Evolutionary conservation across 2,329 filamentous ascomycete species (phyloP), one percentile per base, ranked within the genome.

Genomic region (Coniochaeta hoffmannii): DNA sequence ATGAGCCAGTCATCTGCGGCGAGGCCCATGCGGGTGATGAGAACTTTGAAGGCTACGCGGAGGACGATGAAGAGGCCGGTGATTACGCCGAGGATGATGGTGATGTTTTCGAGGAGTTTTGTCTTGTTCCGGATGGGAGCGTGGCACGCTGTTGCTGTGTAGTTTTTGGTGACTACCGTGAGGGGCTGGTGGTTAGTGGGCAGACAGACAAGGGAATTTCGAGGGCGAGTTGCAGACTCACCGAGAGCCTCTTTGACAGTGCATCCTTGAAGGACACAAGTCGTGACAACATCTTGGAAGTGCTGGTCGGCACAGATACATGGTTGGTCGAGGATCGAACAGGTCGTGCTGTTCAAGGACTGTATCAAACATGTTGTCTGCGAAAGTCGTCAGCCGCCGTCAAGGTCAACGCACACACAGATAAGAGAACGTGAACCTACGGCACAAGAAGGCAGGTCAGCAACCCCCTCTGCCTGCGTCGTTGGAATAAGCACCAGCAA

Each of bases 61-160:
- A 72, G 63, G 2, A 63, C 60, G 8, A 71, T 64, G 30, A 69
- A 67, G 34, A 72, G 62, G 14, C 62, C 67, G 19, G 67, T 64
- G 12, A 73, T 68, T 2, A 65, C 65, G n/a, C 58, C 62, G n/a
- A 66, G 50, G 57, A 57, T 56, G 34, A 61, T 62, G 1, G 58
- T 56, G 15, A 53, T 31, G 30, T 53, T 14, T 4, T 17, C 17
- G 6, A 26, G 10, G 5, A 53, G 32, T 12, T 24, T 57, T 50
- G 41, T 53, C 50, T 24, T 56, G 50, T 63, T 53, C 10, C 54
- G 53, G 3, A 55, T 26, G 17, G 53, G 59, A 5, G 53, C 58
- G 3, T 55, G 41, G 56, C 59, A 66, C 19, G 55, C 58, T 9
- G 56, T 61, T 32, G 60, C 54, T 1, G 57, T 63, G 11, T 61